Evolutionary conservation across 257 asterid species (phyloP).

Genomic region (Galeopsis tetrahit): DNA sequence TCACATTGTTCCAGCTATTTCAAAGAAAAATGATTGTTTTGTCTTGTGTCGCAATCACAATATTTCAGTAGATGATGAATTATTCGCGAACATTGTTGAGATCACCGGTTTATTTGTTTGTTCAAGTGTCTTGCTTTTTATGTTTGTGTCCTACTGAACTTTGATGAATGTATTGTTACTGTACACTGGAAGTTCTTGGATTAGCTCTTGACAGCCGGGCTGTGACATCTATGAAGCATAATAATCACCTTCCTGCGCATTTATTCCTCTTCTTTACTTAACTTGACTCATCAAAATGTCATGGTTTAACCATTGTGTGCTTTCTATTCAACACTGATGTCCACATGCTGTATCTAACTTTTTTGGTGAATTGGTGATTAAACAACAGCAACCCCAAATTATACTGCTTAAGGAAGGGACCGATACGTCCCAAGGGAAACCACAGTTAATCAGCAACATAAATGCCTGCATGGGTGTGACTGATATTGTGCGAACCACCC

Average conservation of each 20-base stretch:
- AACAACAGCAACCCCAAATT: conserved; percentile 90
- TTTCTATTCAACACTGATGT: not conserved
- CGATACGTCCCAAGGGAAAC: conserved; percentile 92
- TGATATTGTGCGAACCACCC: conserved; percentile 83
- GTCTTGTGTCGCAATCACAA: not conserved
- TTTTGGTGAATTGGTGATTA: conserved; percentile 23
- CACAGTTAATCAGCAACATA: conserved; percentile 85
- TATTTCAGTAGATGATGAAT: not conserved
- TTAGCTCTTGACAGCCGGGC: not conserved
- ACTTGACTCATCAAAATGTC: not conserved
- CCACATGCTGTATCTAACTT: conserved; percentile 41
- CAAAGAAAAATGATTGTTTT: not conserved
- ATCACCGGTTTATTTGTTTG: not conserved
- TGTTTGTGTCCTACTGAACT: not conserved
- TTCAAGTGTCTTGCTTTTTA: not conserved
- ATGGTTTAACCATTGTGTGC: not conserved
- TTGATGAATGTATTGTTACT: conserved; percentile 1
- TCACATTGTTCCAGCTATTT: conserved; percentile 10
- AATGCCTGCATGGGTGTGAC: conserved; percentile 87
- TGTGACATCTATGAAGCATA: not conserved
- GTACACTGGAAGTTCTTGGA: not conserved
- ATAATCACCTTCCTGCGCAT: not conserved
- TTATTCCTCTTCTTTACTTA: not conserved
- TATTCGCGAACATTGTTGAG: not conserved
- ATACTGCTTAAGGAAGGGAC: conserved; percentile 94